A percentile compares a stretch with the other conserved stretches of the same genome.
Evolutionary conservation across 805 yeast genomes (phyloP).

Genomic region (Wickerhamomyces hampshirensis): DNA sequence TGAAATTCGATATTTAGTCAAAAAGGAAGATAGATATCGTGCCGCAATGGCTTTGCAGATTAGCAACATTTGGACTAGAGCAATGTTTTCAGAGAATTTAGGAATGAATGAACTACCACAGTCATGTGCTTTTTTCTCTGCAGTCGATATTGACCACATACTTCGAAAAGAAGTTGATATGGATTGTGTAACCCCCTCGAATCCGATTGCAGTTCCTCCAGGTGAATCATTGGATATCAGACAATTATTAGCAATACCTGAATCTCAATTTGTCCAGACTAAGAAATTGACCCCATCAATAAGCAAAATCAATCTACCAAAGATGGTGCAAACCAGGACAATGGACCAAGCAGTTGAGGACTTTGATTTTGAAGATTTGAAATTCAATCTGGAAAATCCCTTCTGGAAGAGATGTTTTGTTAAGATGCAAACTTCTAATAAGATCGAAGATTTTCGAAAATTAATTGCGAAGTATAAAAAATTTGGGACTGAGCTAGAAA

Average conservation of each 20-base stretch:
- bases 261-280: slow-evolving; percentile 17
- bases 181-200: slow-evolving; percentile 89
- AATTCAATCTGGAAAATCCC: slow-evolving; percentile 9
- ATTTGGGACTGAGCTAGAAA: neutral
- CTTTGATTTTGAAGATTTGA: slow-evolving; percentile 5
- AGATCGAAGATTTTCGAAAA: slow-evolving; percentile 6
- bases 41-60: slow-evolving; percentile 84
- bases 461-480: slow-evolving; percentile 3
- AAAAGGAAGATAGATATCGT: slow-evolving; percentile 66
- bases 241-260: slow-evolving; percentile 40
- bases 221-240: slow-evolving; percentile 74
- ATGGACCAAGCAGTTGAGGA: no score
- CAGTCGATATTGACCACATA: slow-evolving; percentile 85
- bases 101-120: slow-evolving; percentile 91
- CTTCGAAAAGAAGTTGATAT: slow-evolving; percentile 89
- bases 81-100: slow-evolving; percentile 88
- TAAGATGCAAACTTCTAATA: slow-evolving; percentile 12
- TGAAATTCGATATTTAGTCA: slow-evolving; percentile 78
- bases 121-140: slow-evolving; percentile 91
- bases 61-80: slow-evolving; percentile 92
- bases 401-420: slow-evolving; percentile 12
- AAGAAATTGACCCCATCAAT: slow-evolving; percentile 4
- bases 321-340: no score
- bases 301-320: slow-evolving; percentile 2
- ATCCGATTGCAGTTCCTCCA: slow-evolving; percentile 60